These are phyloP conservation scores for Wickerhamomyces sp. DNA, from an alignment of 1,139 yeast species.

Conservation along the genomic window DNA sequence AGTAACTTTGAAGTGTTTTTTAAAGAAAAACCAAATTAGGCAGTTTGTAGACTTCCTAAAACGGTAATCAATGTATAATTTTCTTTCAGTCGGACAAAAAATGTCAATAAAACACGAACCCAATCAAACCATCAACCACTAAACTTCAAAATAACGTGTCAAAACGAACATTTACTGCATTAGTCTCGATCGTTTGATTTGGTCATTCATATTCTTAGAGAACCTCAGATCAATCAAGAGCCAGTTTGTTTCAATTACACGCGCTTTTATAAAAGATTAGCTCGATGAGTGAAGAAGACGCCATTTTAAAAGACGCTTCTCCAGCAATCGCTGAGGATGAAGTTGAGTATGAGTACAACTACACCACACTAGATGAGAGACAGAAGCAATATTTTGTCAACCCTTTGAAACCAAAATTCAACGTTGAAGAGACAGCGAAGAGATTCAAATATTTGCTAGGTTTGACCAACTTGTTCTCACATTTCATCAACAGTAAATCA, in stretches of 20 bases:
- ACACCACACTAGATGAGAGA: slow-evolving; percentile 16
- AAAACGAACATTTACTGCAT: too few relatives aligned
- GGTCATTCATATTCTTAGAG: neutral
- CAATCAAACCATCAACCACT: too few relatives aligned
- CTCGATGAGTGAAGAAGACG: neutral
- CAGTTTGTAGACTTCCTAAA: slow-evolving; percentile 14
- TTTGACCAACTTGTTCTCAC: slow-evolving; percentile 62
- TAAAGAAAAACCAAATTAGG: slow-evolving; percentile 6
- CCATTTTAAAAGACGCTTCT: neutral
- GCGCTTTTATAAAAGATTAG: neutral
- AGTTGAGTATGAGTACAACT: slow-evolving; percentile 10
- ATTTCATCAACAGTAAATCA: slow-evolving; percentile 65
- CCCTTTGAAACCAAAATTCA: slow-evolving; percentile 43
- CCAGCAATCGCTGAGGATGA: neutral
- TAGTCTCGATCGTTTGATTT: too few relatives aligned
- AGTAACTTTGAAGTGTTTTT: neutral
- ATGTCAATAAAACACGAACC: neutral
- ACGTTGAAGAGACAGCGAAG: slow-evolving; percentile 51
- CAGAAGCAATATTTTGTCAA: slow-evolving; percentile 40
- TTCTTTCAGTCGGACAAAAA: neutral
- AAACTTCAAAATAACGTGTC: neutral
- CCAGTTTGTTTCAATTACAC: neutral
- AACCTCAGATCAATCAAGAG: too few relatives aligned
- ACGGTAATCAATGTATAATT: slow-evolving; percentile 6
- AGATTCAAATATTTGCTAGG: slow-evolving; percentile 65